Evolutionary conservation across 129 eudicot species (phyloP), one percentile per base, ranked within the genome.

Genomic region (Tagetes patula): DNA sequence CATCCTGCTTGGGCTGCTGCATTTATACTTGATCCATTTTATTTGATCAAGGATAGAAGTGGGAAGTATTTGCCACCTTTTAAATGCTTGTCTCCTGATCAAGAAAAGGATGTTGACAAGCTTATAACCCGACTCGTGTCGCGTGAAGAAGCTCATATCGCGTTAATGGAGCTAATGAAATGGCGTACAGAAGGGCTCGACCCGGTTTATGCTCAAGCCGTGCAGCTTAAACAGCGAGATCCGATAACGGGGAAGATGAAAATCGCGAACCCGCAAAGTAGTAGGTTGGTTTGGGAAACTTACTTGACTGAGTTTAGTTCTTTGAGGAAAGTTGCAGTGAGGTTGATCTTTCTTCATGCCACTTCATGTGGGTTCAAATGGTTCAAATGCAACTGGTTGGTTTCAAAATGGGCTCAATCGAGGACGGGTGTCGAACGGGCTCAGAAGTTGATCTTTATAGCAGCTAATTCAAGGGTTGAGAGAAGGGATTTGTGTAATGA

Each of bases 1-100:
- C 97, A 92, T 71, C 94, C 96, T 0, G 88, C 97, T 36, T 92
- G 97, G 97, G 96, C 97, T 3, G 96, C 97, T 36, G 97, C 97
- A 6, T 89, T 89, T 64, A 84, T 92, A 40, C 97, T 92, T 5
- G 97, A 92, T 75, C 97, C 97, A 0, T 79, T 89, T 33, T 92
- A 92, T 80, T 47, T 92, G 71, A 82, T 83, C 9, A 64, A 90
- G 70, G 97, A 92, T 65, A 46, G 81, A 40, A 92, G 86, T 45
- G 97, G 97, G 48, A 92, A 92, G 78, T 92, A 92, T 80, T 77
- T 92, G 32, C 96, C 97, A 2, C 97, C 97, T 1, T 92, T 92
- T 82, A 92, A 92, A 63, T 87, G 83, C 77, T 75, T 92, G 43
- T 85, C 96, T 12, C 69, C 83, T 0, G 91, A 92, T 42, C 97